These are phyloP conservation scores for Tylopilus cervinicoccineus DNA, from an alignment of 768 basidiomycete species.

Conservation along the genomic window DNA sequence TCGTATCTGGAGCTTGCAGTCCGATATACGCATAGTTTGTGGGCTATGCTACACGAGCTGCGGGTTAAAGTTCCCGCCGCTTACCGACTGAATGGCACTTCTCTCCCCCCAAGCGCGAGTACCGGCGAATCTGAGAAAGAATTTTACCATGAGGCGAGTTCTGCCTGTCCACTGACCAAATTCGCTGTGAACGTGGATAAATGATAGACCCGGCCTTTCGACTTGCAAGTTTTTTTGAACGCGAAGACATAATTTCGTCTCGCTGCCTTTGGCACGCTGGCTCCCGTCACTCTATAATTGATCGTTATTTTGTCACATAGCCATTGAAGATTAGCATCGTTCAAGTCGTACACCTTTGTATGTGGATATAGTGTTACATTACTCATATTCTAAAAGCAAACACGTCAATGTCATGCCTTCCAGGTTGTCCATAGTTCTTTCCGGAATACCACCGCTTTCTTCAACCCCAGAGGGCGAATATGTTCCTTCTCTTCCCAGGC, in stretches of 20 bases:
- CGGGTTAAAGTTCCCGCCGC: constrained; percentile 42
- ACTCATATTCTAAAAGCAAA: constrained; percentile 23
- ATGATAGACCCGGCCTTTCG: constrained; percentile 46
- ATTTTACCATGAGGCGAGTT: constrained; percentile 34
- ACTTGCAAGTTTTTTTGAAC: constrained; percentile 51
- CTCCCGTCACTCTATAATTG: not conserved
- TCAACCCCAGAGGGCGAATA: not conserved
- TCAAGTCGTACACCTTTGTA: constrained; percentile 13
- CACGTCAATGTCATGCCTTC: not conserved
- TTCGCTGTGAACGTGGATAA: not conserved
- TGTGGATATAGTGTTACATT: constrained; percentile 23
- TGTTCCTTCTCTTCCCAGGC: not conserved
- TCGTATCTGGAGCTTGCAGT: constrained; percentile 61
- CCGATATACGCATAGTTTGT: constrained; percentile 63
- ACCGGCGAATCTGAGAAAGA: constrained; percentile 32
- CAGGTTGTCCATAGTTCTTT: not conserved
- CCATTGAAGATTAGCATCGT: constrained; percentile 14
- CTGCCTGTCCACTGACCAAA: not conserved
- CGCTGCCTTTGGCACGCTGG: not conserved
- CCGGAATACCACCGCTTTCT: not conserved
- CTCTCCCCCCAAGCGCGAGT: constrained; percentile 37
- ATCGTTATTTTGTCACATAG: constrained; percentile 7
- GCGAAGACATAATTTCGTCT: constrained; percentile 36
- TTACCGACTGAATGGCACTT: constrained; percentile 39
- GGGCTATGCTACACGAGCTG: constrained; percentile 52